phyloP scores from a whole-genome alignment of 805 yeast species.

The Ogataea paradorogensis region DNA sequence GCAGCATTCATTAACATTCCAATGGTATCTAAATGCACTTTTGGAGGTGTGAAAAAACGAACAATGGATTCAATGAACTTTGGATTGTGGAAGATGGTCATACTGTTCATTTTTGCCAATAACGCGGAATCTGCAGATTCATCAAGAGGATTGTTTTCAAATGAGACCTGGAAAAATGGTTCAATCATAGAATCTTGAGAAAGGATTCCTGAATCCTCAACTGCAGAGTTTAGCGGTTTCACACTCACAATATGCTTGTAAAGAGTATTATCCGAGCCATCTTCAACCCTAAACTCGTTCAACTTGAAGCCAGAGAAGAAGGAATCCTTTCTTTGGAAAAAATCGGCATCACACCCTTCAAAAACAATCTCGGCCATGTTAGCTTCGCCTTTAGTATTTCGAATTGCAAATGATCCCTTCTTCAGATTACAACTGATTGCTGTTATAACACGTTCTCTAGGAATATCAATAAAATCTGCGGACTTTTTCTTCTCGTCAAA shows the following conservation, averaged over 20 bases:
- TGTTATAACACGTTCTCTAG: constrained; percentile 68
- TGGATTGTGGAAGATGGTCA: constrained; percentile 90
- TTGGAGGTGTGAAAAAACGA: constrained; percentile 82
- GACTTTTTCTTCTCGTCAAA: constrained; percentile 64
- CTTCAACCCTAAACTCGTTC: constrained; percentile 81
- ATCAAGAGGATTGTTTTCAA: constrained; percentile 86
- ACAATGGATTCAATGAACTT: constrained; percentile 72
- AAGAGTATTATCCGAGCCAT: constrained; percentile 75
- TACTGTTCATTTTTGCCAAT: constrained; percentile 71
- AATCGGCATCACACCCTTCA: constrained; percentile 74
- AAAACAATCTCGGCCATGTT: constrained; percentile 75
- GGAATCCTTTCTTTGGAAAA: constrained; percentile 78
- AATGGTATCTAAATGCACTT: constrained; percentile 79
- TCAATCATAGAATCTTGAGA: constrained; percentile 29
- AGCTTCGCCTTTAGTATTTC: constrained; percentile 36
- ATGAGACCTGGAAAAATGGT: constrained; percentile 78
- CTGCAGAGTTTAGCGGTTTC: constrained; percentile 49
- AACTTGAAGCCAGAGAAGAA: constrained; percentile 67
- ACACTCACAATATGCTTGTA: constrained; percentile 88
- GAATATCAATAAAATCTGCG: constrained; percentile 57
- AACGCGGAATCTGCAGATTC: constrained; percentile 78
- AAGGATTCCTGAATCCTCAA: constrained; percentile 28
- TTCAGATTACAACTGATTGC: constrained; percentile 66
- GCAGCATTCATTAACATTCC: constrained; percentile 93
- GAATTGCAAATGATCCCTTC: constrained; percentile 73